Conservation (phyloP, 345 rosid species). For the Triadica sebifera region DNA sequence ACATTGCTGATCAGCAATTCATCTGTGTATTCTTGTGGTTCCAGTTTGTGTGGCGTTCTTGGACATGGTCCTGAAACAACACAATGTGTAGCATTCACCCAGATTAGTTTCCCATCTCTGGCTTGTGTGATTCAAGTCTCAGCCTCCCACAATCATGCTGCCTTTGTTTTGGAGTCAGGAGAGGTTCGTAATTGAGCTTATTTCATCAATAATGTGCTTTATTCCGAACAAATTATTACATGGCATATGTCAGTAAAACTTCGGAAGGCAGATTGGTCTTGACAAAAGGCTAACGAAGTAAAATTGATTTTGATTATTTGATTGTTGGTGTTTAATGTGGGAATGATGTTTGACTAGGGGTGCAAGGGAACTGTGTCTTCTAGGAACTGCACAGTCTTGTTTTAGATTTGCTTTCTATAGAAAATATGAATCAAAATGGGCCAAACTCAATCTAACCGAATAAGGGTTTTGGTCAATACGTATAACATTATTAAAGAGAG, state of each 20-base stretch:
- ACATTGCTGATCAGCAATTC: constrained; percentile 83
- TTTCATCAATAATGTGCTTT: neutral
- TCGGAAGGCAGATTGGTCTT: neutral
- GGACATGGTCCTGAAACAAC: constrained; percentile 95
- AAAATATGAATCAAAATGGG: neutral
- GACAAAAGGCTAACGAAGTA: neutral
- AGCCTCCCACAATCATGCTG: constrained; percentile 90
- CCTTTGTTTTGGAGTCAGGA: constrained; percentile 81
- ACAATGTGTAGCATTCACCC: constrained; percentile 77
- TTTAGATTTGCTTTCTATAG: neutral
- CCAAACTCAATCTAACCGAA: neutral
- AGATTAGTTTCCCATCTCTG: constrained; percentile 58
- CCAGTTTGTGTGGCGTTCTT: constrained; percentile 83
- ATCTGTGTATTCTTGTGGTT: constrained; percentile 86
- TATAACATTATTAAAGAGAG: neutral
- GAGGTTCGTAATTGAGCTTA: constrained; percentile 52
- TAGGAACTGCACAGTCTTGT: neutral
- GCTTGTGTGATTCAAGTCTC: constrained; percentile 75
- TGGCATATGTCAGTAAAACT: neutral
- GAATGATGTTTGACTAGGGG: neutral
- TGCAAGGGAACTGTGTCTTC: neutral
- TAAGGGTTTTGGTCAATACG: neutral
- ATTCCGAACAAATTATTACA: neutral
- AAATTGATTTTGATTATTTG: neutral
- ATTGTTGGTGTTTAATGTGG: neutral